Percentiles rank a stretch among this genome's conserved stretches.
These are phyloP conservation scores for Aspergillus brasiliensis DNA, from an alignment of 2,329 filamentous ascomycete genomes.

Conservation along the genomic window DNA sequence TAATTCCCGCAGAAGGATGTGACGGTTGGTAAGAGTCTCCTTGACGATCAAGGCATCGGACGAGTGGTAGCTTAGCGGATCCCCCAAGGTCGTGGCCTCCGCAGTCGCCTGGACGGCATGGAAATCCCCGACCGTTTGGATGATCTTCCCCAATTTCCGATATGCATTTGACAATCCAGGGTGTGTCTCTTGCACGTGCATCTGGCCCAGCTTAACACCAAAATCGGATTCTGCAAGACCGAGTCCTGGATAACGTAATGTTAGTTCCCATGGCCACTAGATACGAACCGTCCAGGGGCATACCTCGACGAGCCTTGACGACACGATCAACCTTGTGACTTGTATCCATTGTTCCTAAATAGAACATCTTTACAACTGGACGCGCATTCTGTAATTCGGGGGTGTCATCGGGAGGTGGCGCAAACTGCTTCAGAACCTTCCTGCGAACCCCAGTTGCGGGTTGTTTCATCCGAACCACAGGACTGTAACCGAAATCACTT, in stretches of 20 bases:
- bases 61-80: constrained; percentile 92
- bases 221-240: constrained; percentile 92
- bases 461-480: constrained; percentile 92
- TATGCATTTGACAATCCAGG: constrained; percentile 85
- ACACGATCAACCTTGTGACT: constrained; percentile 94
- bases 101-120: constrained; percentile 96
- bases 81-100: constrained; percentile 90
- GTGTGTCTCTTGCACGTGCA: constrained; percentile 90
- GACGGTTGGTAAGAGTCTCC: constrained; percentile 94
- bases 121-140: constrained; percentile 91
- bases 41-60: constrained; percentile 97
- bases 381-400: constrained; percentile 88
- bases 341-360: constrained; percentile 93
- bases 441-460: constrained; percentile 92
- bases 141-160: constrained; percentile 88
- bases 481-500: constrained; percentile 97
- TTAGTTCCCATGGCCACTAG: neutral
- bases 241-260: constrained; percentile 63
- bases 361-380: constrained; percentile 92
- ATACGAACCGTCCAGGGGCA: constrained; percentile 23
- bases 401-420: constrained; percentile 94
- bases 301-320: constrained; percentile 89
- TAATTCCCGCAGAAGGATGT: constrained; percentile 92
- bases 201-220: constrained; percentile 81
- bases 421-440: constrained; percentile 97